Evolutionary conservation across 2,329 filamentous ascomycete species (phyloP).

Genomic region (Biscogniauxia mediterranea): DNA sequence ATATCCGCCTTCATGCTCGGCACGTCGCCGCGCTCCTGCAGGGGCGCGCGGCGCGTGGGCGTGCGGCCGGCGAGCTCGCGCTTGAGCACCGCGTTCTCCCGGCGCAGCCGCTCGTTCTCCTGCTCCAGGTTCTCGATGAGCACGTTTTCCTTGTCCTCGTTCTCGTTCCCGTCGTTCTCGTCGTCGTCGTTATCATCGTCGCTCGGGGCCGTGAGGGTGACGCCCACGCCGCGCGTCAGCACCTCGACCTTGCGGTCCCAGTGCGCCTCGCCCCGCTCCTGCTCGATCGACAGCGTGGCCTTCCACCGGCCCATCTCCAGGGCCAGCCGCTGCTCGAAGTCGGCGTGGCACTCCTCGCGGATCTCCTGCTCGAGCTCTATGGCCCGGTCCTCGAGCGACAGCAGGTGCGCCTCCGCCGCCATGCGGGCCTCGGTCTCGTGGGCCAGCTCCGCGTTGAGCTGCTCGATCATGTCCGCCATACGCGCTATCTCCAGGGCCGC

Average conservation of each 20-base stretch:
- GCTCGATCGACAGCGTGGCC: constrained; percentile 71
- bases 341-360: constrained; percentile 82
- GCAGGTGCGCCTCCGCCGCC: constrained; percentile 71
- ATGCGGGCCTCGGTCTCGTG: constrained; percentile 69
- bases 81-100: constrained; percentile 63
- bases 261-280: constrained; percentile 78
- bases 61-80: constrained; percentile 64
- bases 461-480: constrained; percentile 75
- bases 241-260: constrained; percentile 85
- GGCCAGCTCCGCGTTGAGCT: constrained; percentile 66
- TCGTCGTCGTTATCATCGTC: constrained; percentile 45
- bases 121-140: constrained; percentile 63
- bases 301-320: constrained; percentile 81
- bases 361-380: constrained; percentile 75
- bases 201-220: constrained; percentile 37
- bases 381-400: constrained; percentile 65
- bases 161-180: constrained; percentile 38
- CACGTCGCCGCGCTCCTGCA: constrained; percentile 52
- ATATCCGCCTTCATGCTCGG: constrained; percentile 26
- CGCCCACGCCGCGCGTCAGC: constrained; percentile 55
- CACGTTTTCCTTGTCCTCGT: constrained; percentile 60
- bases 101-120: constrained; percentile 68
- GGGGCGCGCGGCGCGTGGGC: constrained; percentile 58
- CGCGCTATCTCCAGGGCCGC: constrained; percentile 78
- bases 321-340: constrained; percentile 77